Evolutionary conservation across 2,329 filamentous ascomycete species (phyloP).

Genomic region (Colletotrichum sp.): DNA sequence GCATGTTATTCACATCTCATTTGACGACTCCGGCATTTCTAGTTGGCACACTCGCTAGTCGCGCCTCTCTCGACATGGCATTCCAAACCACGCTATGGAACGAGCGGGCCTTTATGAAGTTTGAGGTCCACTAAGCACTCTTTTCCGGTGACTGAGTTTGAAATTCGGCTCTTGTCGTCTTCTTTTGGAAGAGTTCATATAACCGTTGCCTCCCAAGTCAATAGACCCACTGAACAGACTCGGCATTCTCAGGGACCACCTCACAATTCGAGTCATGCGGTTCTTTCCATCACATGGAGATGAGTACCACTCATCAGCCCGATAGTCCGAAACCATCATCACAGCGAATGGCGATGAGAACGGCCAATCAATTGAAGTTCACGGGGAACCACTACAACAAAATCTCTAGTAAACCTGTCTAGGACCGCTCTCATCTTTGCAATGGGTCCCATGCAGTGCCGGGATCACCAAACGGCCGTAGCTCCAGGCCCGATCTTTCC

Average conservation of each 20-base stretch:
- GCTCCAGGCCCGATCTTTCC: neutral
- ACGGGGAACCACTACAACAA: neutral
- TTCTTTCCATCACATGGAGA: neutral
- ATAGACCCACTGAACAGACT: neutral
- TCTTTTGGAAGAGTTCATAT: neutral
- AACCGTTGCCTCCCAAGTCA: neutral
- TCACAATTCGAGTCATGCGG: neutral
- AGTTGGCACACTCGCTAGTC: neutral
- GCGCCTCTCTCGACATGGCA: neutral
- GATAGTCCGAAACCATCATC: neutral
- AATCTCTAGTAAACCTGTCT: neutral
- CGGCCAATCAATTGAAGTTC: neutral
- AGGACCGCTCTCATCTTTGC: neutral
- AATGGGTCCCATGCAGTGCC: neutral
- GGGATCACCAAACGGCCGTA: neutral
- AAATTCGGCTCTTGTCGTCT: neutral
- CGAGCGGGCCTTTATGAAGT: neutral
- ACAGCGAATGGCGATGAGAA: neutral
- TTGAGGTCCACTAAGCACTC: neutral
- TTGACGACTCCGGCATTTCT: conserved; percentile 11
- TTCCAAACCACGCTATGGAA: neutral
- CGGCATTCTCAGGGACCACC: neutral
- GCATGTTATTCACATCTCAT: conserved; percentile 10
- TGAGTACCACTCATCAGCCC: neutral
- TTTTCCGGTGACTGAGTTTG: neutral